These are phyloP conservation scores for Cymbidium sinense DNA, from an alignment of 106 monocot genomes.

Conservation along the genomic window DNA sequence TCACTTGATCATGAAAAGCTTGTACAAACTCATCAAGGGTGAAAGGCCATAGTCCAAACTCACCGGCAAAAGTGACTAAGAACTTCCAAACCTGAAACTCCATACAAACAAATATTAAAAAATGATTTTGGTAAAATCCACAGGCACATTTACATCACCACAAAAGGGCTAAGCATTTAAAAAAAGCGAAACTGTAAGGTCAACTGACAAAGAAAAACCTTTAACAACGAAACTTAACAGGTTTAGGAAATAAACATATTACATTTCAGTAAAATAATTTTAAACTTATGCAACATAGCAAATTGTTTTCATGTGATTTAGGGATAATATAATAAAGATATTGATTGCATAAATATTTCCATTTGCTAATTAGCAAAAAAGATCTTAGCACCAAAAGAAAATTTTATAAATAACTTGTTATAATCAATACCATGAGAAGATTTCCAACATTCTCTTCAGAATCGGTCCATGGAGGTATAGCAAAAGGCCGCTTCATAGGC, in stretches of 20 bases:
- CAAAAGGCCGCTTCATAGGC: constrained; percentile 59
- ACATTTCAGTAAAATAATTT: not conserved
- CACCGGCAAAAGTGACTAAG: constrained; percentile 82
- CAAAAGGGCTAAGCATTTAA: not conserved
- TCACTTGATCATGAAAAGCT: constrained; percentile 89
- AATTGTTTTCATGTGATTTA: not conserved
- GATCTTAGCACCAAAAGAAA: not conserved
- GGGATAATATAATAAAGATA: not conserved
- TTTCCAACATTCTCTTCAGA: constrained; percentile 85
- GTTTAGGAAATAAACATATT: not conserved
- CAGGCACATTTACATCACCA: not conserved
- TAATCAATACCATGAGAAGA: constrained; percentile 71
- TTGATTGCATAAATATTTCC: not conserved
- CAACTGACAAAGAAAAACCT: not conserved
- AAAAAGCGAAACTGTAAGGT: not conserved
- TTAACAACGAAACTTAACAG: not conserved
- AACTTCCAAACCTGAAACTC: constrained; percentile 89
- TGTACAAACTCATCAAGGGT: constrained; percentile 90
- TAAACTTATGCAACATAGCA: not conserved
- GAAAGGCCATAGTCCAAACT: constrained; percentile 78
- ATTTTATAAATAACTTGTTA: not conserved
- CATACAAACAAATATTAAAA: not conserved
- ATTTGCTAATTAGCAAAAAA: not conserved
- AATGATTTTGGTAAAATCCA: not conserved
- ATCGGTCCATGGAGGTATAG: constrained; percentile 57